phyloP scores from a whole-genome alignment of 2,329 filamentous ascomycete species.

The Alternaria sp. region DNA sequence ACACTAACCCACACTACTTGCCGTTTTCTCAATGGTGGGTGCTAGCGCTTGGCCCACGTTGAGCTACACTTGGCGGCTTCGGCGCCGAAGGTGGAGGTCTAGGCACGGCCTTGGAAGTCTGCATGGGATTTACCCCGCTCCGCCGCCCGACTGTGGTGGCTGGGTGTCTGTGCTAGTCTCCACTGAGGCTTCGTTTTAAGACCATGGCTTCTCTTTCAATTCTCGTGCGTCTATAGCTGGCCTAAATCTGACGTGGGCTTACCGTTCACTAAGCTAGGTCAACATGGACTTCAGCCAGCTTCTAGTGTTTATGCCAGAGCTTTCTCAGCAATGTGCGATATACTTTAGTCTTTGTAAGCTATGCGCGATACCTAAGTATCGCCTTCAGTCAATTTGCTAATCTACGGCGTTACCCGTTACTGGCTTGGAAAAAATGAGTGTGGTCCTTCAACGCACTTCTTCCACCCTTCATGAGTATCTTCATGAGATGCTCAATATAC shows the following conservation, averaged over 20 bases:
- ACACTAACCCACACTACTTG: neutral
- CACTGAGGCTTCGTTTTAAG: neutral
- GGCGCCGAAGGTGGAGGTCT: constrained; percentile 6
- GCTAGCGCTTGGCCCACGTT: constrained; percentile 24
- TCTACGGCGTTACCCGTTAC: neutral
- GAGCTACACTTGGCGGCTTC: constrained; percentile 21
- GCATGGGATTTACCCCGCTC: constrained; percentile 11
- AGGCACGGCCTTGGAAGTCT: constrained; percentile 13
- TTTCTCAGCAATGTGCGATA: neutral
- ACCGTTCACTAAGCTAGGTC: neutral
- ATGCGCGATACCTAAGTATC: neutral
- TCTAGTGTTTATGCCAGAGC: neutral
- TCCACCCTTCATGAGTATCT: neutral
- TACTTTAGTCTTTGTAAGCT: neutral
- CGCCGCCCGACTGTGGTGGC: neutral
- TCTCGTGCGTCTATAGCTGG: neutral
- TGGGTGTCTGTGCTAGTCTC: neutral
- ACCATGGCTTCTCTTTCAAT: neutral
- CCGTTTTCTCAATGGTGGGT: constrained; percentile 1
- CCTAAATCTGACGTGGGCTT: neutral
- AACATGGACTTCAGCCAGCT: neutral
- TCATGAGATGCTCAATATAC: neutral
- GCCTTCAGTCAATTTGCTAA: constrained; percentile 9
- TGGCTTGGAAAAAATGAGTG: neutral
- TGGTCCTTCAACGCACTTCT: neutral